These are phyloP conservation scores for Arctostaphylos glauca DNA, from an alignment of 148 eudicot species.

Conservation along the genomic window DNA sequence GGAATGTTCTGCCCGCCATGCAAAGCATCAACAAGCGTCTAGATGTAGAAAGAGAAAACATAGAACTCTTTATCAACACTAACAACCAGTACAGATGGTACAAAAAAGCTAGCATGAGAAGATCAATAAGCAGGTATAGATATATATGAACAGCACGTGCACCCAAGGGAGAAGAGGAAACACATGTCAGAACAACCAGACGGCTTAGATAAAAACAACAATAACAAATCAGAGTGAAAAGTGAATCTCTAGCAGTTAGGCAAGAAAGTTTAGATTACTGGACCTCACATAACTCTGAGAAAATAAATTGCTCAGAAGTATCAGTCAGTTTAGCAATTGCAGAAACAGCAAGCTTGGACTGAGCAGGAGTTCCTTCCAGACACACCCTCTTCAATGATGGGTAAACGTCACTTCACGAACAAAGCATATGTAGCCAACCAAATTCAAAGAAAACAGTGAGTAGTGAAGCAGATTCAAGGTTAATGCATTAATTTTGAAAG, in stretches of 20 bases:
- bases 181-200: slow-evolving; percentile 8
- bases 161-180: neutral
- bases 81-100: slow-evolving; percentile 3
- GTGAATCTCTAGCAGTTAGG: neutral
- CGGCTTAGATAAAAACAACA: neutral
- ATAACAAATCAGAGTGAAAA: neutral
- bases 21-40: slow-evolving; percentile 71
- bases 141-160: neutral
- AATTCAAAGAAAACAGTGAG: slow-evolving; percentile 1
- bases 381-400: slow-evolving; percentile 70
- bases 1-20: slow-evolving; percentile 51
- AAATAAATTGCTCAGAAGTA: slow-evolving; percentile 43
- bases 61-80: neutral
- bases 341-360: slow-evolving; percentile 79
- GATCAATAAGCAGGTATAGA: slow-evolving; percentile 8
- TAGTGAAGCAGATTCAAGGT: neutral
- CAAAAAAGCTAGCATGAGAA: slow-evolving; percentile 12
- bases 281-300: slow-evolving; percentile 65
- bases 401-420: slow-evolving; percentile 63
- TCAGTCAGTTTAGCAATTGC: slow-evolving; percentile 53
- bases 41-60: slow-evolving; percentile 12
- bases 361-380: slow-evolving; percentile 76
- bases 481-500: neutral
- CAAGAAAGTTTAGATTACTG: slow-evolving; percentile 12
- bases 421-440: slow-evolving; percentile 21